Conservation (phyloP, 495 filamentous ascomycete genomes). For the Hypoxylon perforatum region DNA sequence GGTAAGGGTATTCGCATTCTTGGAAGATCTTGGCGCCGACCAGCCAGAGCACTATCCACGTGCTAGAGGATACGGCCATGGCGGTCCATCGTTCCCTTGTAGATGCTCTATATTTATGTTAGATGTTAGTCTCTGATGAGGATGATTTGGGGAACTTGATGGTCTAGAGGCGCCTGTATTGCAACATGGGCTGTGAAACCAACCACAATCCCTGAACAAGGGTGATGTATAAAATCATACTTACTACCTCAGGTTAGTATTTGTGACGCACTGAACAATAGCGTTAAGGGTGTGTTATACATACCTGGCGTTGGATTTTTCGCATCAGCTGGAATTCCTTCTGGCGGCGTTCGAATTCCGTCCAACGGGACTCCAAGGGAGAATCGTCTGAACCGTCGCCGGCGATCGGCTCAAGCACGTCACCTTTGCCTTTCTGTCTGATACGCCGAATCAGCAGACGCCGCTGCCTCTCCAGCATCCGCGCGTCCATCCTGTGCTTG, state of each 20-base stretch:
- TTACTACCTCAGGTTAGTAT: conserved; percentile 34
- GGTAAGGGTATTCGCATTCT: conserved; percentile 54
- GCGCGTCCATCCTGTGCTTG: conserved; percentile 72
- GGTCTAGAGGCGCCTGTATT: not conserved
- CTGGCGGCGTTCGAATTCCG: conserved; percentile 70
- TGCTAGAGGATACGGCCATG: conserved; percentile 68
- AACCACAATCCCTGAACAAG: not conserved
- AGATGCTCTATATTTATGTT: conserved; percentile 54
- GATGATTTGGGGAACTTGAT: not conserved
- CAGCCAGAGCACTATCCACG: conserved; percentile 81
- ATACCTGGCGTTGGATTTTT: conserved; percentile 70
- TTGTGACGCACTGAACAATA: no score
- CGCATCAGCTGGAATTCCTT: conserved; percentile 88
- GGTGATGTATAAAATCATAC: not conserved
- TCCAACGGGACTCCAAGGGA: conserved; percentile 22
- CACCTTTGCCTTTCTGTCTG: conserved; percentile 56
- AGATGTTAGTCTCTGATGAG: conserved; percentile 21
- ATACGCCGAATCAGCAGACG: conserved; percentile 64
- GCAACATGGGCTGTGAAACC: not conserved
- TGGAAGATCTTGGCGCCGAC: conserved; percentile 80
- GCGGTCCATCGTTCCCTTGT: conserved; percentile 74
- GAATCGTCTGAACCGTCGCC: conserved; percentile 38
- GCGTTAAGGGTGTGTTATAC: conserved; percentile 5
- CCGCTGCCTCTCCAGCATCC: conserved; percentile 77
- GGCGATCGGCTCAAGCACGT: conserved; percentile 62